These are phyloP conservation scores for Mrakiaceae sp. DNA, from an alignment of 1,284 basidiomycete genomes.

Conservation along the genomic window DNA sequence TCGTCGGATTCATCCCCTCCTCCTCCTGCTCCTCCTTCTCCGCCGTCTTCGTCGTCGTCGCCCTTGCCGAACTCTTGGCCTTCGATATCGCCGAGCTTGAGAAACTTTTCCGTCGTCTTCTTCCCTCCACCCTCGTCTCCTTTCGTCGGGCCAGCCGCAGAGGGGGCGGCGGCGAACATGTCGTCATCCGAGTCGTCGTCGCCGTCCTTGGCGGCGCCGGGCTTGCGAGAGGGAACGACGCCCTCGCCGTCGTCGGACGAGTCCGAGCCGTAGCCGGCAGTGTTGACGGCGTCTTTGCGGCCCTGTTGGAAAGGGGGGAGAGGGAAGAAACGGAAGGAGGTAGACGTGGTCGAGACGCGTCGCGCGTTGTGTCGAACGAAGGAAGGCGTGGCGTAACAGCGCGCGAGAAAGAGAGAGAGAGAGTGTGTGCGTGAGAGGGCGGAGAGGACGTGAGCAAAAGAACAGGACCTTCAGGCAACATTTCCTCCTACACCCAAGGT, in stretches of 20 bases:
- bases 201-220: conserved; percentile 42
- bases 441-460: no score
- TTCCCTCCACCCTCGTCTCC: conserved; percentile 21
- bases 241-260: conserved; percentile 86
- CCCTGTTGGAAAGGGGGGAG: neutral
- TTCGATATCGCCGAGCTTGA: conserved; percentile 86
- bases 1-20: conserved; percentile 7
- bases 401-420: neutral
- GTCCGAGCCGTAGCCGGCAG: conserved; percentile 85
- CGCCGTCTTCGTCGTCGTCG: conserved; percentile 21
- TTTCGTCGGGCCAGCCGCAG: neutral
- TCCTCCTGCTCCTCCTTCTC: no score
- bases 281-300: conserved; percentile 39
- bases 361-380: no score
- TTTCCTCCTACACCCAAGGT: no score
- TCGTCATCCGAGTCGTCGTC: conserved; percentile 52
- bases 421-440: no score
- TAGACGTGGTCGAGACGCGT: no score
- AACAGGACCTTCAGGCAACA: no score
- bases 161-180: conserved; percentile 56
- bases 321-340: neutral
- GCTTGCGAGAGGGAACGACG: conserved; percentile 63
- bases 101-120: conserved; percentile 61
- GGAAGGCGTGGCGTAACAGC: neutral
- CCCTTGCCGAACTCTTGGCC: conserved; percentile 72